Evolutionary conservation across 2,329 filamentous ascomycete genomes (phyloP).

Genomic region (Penicillium psychrosexuale): DNA sequence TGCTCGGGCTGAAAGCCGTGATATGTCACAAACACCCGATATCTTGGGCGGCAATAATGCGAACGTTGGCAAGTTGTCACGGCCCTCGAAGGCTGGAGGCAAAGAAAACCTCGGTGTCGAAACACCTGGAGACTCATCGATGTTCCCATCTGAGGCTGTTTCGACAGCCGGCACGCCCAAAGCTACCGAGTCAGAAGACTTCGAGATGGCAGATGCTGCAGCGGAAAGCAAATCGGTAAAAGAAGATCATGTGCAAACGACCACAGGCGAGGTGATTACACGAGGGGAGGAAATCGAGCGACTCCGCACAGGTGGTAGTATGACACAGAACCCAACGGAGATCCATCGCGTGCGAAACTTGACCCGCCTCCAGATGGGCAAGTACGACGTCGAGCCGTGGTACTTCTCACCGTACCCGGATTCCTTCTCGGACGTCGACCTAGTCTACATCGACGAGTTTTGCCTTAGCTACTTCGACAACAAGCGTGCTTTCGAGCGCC

Average conservation of each 20-base stretch:
- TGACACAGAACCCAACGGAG: conserved; percentile 98
- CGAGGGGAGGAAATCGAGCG: conserved; percentile 93
- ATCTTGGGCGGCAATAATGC: conserved; percentile 47
- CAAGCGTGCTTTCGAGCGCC: conserved; percentile 75
- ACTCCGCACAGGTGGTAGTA: conserved; percentile 86
- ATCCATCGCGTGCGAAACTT: conserved; percentile 95
- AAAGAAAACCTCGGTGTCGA: conserved; percentile 58
- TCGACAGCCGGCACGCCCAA: conserved; percentile 42
- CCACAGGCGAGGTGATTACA: conserved; percentile 47
- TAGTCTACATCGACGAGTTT: conserved; percentile 96
- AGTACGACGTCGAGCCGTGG: conserved; percentile 91
- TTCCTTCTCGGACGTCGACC: conserved; percentile 78
- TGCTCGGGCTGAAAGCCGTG: conserved; percentile 48
- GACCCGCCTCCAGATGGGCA: conserved; percentile 89
- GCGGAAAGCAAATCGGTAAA: conserved; percentile 30
- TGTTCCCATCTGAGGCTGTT: conserved; percentile 35
- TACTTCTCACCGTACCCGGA: conserved; percentile 98
- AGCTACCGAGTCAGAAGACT: conserved; percentile 36
- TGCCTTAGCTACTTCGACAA: conserved; percentile 89
- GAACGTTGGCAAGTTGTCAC: conserved; percentile 46
- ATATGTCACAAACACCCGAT: conserved; percentile 57
- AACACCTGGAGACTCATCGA: conserved; percentile 32
- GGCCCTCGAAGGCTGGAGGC: conserved; percentile 56
- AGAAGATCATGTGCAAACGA: conserved; percentile 38
- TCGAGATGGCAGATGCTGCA: conserved; percentile 44